Percentiles rank a stretch among this genome's conserved stretches.
Evolutionary conservation across 306 rosid genomes (phyloP).

Genomic region (Phaseolus lunatus): DNA sequence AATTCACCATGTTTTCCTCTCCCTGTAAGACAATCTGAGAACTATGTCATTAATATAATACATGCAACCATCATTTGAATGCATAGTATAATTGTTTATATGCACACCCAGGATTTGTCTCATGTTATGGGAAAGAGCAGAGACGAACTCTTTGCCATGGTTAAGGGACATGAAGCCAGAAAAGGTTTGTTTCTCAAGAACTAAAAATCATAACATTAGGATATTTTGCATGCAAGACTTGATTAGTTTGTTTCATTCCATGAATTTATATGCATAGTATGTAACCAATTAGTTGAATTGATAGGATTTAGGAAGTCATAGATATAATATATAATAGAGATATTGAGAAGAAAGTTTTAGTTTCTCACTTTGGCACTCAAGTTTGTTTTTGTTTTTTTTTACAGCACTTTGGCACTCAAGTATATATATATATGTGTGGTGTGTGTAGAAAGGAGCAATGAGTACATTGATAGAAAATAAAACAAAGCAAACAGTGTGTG

Average conservation of each 20-base stretch:
- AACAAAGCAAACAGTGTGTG: no score
- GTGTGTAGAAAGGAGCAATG: no score
- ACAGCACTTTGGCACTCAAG: no score
- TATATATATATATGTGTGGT: no score
- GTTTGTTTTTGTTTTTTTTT: no score
- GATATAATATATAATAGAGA: not conserved
- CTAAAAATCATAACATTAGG: constrained; percentile 19
- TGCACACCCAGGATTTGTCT: constrained; percentile 74
- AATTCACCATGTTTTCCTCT: constrained; percentile 86
- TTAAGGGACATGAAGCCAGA: constrained; percentile 60
- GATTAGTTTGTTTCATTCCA: constrained; percentile 26
- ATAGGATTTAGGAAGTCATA: constrained; percentile 1
- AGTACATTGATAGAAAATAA: no score
- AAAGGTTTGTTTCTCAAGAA: constrained; percentile 58
- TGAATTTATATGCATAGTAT: not conserved
- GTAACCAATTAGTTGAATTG: constrained; percentile 27
- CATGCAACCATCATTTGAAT: constrained; percentile 20
- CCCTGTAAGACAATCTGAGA: constrained; percentile 64
- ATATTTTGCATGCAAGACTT: constrained; percentile 19
- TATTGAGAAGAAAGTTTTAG: no score
- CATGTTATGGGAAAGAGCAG: constrained; percentile 82
- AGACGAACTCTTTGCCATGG: constrained; percentile 85
- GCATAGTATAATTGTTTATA: constrained; percentile 41
- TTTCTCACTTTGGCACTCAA: no score
- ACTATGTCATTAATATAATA: constrained; percentile 30